Percentiles rank a stretch among this genome's conserved stretches.
These are phyloP conservation scores for Vitis riparia DNA, from an alignment of 164 flowering plant genomes.

Conservation along the genomic window DNA sequence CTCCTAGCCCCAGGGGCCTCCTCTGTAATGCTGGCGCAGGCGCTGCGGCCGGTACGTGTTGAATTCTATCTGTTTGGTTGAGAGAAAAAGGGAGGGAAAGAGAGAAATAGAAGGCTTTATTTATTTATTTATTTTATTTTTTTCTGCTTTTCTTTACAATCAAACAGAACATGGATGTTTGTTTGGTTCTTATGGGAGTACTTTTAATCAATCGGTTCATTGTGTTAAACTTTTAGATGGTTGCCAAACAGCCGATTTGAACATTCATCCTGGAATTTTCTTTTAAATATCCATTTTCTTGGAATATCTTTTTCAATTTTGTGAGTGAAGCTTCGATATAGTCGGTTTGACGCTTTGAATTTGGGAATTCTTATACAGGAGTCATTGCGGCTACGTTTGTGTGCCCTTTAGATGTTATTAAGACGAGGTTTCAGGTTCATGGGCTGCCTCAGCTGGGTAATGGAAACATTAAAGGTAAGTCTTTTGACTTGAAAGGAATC, in stretches of 20 bases:
- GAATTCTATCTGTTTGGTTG: background rate
- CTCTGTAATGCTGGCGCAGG: slow-evolving; percentile 97
- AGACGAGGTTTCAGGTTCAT: slow-evolving; percentile 95
- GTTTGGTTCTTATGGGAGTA: no score
- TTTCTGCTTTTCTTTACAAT: background rate
- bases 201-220: no score
- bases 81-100: background rate
- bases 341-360: background rate
- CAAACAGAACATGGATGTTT: background rate
- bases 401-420: slow-evolving; percentile 97
- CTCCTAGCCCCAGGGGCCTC: slow-evolving; percentile 46
- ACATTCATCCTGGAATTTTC: no score
- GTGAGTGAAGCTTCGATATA: background rate
- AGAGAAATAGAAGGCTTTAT: background rate
- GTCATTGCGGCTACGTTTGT: slow-evolving; percentile 94
- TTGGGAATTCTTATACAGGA: slow-evolving; percentile 45
- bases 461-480: slow-evolving; percentile 56
- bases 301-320: background rate
- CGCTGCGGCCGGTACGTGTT: slow-evolving; percentile 81
- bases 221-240: no score
- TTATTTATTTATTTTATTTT: background rate
- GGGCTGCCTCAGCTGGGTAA: slow-evolving; percentile 59
- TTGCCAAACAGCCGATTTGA: no score
- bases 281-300: background rate
- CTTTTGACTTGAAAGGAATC: background rate